Base-by-base conservation (phyloP, 1,284 basidiomycete species). In the Dichomitus squalens region DNA sequence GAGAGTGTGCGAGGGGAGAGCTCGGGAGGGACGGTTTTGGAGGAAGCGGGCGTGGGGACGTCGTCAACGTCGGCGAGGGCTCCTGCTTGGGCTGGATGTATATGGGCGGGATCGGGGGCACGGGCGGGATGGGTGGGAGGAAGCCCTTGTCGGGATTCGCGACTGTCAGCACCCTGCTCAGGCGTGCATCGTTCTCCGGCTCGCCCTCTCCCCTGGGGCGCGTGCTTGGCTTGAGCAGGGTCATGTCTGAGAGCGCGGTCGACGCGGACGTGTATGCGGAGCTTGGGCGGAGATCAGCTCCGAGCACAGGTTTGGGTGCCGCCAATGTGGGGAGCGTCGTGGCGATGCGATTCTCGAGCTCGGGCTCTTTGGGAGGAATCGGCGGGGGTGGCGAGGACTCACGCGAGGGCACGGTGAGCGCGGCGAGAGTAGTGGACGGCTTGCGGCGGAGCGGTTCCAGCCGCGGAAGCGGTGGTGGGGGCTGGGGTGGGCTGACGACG, bases 401-500 rank as follows among this genome's bases (percentile, higher is more conserved):
- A 14, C 7, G 14, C 7, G 16, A 4, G 18, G 12, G 20, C 9
- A 34, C 7, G 48, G 14, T 27, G 29, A 36, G 18, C 2, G 16
- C 9, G 4, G 7, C 21, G 9, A 35, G 18, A 20, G 18, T 25
- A 4, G 16, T 36, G 16, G 61, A 63, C 25, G 58, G 56, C 31
- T 58, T 57, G 29, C 61, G 61, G 33, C 61, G 61, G 33, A 59
- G 52, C 16, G 55, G 55, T 23, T 57, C 55, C 7, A 57, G 23
- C 20, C 44, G 43, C 11, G 38, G 50, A 12, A 57, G 20, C 1
- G 35, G 55, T 31, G 44, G 38, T 25, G 25, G 18, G 25, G 48
- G 34, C 3, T 21, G 34, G 34, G 11, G 48, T 27, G 12, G 31
- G 7, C 14, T 49, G 4, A 16, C 16, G 38, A 20, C 38, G 38